A percentile compares a stretch with the other conserved stretches of the same genome.
Evolutionary conservation across 345 rosid genomes (phyloP).

Genomic region (Anacardium occidentale): DNA sequence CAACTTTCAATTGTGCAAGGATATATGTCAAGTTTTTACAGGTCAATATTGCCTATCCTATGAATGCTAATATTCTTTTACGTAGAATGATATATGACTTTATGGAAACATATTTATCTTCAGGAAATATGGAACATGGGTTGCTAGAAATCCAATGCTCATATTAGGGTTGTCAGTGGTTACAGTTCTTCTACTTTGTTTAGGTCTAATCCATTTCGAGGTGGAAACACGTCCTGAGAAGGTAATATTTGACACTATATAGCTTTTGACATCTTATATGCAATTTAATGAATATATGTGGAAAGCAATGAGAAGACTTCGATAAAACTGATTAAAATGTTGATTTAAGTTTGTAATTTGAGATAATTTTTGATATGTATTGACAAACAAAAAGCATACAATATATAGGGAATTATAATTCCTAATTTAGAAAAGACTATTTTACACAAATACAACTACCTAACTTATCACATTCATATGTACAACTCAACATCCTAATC

Average conservation of each 20-base stretch:
- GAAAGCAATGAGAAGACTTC: too few relatives aligned
- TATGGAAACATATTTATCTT: slow-evolving; percentile 21
- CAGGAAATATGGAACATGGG: slow-evolving; percentile 94
- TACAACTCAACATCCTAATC: too few relatives aligned
- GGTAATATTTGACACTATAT: slow-evolving; percentile 38
- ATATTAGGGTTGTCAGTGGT: slow-evolving; percentile 64
- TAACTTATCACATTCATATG: too few relatives aligned
- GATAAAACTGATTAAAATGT: neutral
- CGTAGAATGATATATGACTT: slow-evolving; percentile 17
- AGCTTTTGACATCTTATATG: slow-evolving; percentile 10
- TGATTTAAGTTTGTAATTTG: too few relatives aligned
- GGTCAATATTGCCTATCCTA: slow-evolving; percentile 45
- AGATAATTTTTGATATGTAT: too few relatives aligned
- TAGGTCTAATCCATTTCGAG: slow-evolving; percentile 84
- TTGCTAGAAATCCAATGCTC: slow-evolving; percentile 80
- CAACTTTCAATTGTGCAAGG: slow-evolving; percentile 89
- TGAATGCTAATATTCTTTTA: slow-evolving; percentile 14
- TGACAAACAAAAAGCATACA: too few relatives aligned
- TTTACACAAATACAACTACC: too few relatives aligned
- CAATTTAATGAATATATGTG: too few relatives aligned
- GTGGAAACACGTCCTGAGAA: slow-evolving; percentile 98
- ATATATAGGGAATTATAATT: too few relatives aligned
- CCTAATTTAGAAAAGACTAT: too few relatives aligned
- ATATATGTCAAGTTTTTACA: slow-evolving; percentile 76
- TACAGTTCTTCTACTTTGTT: slow-evolving; percentile 71